Conservation (phyloP, 1,139 yeast genomes). For the Taphrina confusa region DNA sequence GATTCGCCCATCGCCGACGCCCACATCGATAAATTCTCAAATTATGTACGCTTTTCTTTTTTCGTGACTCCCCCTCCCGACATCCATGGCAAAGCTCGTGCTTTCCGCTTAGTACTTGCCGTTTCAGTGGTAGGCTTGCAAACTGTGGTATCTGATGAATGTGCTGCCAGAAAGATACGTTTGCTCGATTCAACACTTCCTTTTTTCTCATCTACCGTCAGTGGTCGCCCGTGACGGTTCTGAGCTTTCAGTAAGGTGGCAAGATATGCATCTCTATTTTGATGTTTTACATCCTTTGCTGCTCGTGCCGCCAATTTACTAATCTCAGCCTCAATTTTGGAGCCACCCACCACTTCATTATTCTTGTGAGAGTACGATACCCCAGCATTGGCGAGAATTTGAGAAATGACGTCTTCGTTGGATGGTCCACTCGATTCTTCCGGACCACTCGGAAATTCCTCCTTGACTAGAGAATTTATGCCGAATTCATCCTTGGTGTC, state of each 20-base stretch:
- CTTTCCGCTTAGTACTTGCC: neutral
- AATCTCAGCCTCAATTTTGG: slow-evolving; percentile 35
- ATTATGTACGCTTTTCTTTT: neutral
- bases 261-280: slow-evolving; percentile 14
- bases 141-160: too few species aligned
- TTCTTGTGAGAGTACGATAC: slow-evolving; percentile 37
- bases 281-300: slow-evolving; percentile 2
- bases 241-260: slow-evolving; percentile 6
- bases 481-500: slow-evolving; percentile 11
- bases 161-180: too few species aligned
- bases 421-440: neutral
- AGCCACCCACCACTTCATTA: slow-evolving; percentile 37
- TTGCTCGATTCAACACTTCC: too few species aligned
- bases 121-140: too few species aligned
- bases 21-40: too few species aligned
- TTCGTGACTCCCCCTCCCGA: neutral
- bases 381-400: slow-evolving; percentile 38
- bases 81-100: slow-evolving; percentile 1
- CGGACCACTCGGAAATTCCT: neutral
- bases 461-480: slow-evolving; percentile 4
- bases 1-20: too few species aligned
- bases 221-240: neutral
- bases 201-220: too few species aligned
- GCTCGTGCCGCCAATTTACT: slow-evolving; percentile 29
- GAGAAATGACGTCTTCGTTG: slow-evolving; percentile 35